Conservation (phyloP, 495 filamentous ascomycete genomes). For the Lasiosphaeria ovina region DNA sequence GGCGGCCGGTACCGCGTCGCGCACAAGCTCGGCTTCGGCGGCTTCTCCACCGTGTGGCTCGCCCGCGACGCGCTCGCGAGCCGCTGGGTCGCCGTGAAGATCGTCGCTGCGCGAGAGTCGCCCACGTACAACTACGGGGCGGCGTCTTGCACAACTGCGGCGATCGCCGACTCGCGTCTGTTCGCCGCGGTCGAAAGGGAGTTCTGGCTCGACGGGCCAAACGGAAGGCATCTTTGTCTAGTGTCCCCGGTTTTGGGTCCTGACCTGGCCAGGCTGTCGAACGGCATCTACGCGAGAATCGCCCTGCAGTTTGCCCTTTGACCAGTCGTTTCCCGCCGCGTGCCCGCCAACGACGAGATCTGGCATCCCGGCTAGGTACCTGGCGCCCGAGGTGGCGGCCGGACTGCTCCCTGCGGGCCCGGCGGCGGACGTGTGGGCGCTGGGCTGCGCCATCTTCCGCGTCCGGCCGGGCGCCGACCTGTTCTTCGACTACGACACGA, state of each 20-base stretch:
- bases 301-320: neutral
- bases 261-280: neutral
- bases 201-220: slow-evolving; percentile 6
- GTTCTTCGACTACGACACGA: slow-evolving; percentile 1
- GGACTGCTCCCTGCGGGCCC: neutral
- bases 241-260: neutral
- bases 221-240: slow-evolving; percentile 2
- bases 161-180: neutral
- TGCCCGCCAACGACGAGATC: neutral
- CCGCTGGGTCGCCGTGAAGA: too few relatives aligned
- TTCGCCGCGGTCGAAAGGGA: neutral
- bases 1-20: too few relatives aligned
- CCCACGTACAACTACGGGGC: too few relatives aligned
- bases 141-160: too few relatives aligned
- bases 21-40: too few relatives aligned
- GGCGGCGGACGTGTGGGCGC: neutral
- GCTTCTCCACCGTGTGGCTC: too few relatives aligned
- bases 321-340: neutral
- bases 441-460: neutral
- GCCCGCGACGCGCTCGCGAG: too few relatives aligned
- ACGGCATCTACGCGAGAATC: neutral
- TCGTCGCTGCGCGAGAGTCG: too few relatives aligned
- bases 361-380: neutral
- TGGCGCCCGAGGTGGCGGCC: slow-evolving; percentile 7
- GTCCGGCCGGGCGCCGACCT: slow-evolving; percentile 1